Percentiles rank a stretch among this genome's conserved stretches.
Conservation (phyloP, 257 asterid genomes). For the Solanum tarapatanum region DNA sequence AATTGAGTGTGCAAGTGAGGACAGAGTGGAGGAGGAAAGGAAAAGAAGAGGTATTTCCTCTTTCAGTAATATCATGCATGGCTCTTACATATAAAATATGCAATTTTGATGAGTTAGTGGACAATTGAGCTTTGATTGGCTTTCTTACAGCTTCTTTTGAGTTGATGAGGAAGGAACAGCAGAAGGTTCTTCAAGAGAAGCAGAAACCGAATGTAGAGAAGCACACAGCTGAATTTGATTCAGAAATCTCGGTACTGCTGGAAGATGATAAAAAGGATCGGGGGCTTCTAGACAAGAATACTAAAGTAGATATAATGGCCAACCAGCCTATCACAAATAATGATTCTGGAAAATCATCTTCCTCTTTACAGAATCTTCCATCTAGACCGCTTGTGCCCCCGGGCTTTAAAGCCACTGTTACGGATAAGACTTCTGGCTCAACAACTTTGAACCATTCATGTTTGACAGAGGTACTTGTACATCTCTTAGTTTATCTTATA, state of each 20-base stretch:
- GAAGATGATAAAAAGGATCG: slow-evolving; percentile 42
- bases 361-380: slow-evolving; percentile 44
- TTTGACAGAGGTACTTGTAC: slow-evolving; percentile 36
- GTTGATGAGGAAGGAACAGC: slow-evolving; percentile 91
- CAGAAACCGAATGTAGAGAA: slow-evolving; percentile 44
- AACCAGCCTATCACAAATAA: slow-evolving; percentile 16
- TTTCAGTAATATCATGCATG: background rate
- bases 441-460: slow-evolving; percentile 36
- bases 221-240: slow-evolving; percentile 26
- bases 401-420: slow-evolving; percentile 47
- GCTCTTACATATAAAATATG: background rate
- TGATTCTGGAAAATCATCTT: slow-evolving; percentile 50
- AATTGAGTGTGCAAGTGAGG: slow-evolving; percentile 50
- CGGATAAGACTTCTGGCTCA: slow-evolving; percentile 51
- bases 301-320: slow-evolving; percentile 35
- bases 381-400: slow-evolving; percentile 84
- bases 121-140: background rate
- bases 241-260: slow-evolving; percentile 27
- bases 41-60: slow-evolving; percentile 69
- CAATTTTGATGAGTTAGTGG: background rate
- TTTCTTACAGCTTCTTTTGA: slow-evolving; percentile 69
- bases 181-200: slow-evolving; percentile 74
- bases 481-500: background rate
- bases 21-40: slow-evolving; percentile 86
- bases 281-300: slow-evolving; percentile 16